Evolutionary conservation across 2,329 filamentous ascomycete genomes (phyloP), one percentile per base, ranked within the genome.

Genomic region (Raffaelea albimanens): DNA sequence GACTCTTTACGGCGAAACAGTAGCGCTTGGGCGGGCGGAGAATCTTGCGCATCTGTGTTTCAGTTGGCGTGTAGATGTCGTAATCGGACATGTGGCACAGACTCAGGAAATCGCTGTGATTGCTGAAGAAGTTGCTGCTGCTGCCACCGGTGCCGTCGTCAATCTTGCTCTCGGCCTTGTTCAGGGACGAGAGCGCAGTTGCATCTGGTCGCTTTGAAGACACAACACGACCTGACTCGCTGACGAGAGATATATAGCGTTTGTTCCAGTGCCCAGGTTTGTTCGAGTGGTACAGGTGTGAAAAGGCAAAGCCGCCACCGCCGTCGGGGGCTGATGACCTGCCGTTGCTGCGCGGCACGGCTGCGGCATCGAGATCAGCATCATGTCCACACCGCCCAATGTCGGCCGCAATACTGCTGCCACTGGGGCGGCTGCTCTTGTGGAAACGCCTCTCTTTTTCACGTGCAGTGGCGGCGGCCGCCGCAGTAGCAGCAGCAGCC

Each of bases 51-150:
- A 80, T 67, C 55, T 87, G 81, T 40, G 78, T 75, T 45, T 78
- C 72, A 5, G 81, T 87, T 2, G 87, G 85, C 1, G 74, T 78
- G 66, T 96, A 96, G 43, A 96, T 85, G 59, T 97, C 91, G 62
- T 91, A 96, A 64, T 96, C 90, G 2, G 87, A 88, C 43, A 97
- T 64, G 64, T 95, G 88, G 62, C 87, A 95, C 31, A 95, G 70
- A 52, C 78, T 83, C 13, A 73, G 66, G 29, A 75, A 69, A 45
- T 90, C 84, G 61, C 88, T 87, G 43, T 82, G 78, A 1, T 29
- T 14, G 29, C 19, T 10, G 20, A 25, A n/a, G 20, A n/a, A n/a
- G 9, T 21, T 38, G 38, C 41, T 25, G 41, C 42, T 11, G 39
- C 43, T 20, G 47, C 44, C 5, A 34, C 29, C 36, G 34, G 18